phyloP scores from a whole-genome alignment of 208 protist species.

The Novymonas esmeraldas region DNA sequence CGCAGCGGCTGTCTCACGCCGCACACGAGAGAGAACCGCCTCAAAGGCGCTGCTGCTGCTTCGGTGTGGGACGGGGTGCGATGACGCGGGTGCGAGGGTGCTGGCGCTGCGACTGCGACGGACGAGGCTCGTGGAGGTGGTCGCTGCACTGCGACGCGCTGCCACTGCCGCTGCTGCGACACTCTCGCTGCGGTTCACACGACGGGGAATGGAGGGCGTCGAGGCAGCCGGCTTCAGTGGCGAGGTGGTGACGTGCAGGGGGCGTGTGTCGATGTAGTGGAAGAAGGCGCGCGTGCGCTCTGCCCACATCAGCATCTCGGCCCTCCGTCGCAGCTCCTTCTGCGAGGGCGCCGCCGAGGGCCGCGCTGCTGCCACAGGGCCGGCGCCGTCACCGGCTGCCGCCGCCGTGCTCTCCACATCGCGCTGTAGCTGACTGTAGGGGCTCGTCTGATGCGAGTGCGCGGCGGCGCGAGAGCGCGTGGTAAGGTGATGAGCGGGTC shows the following conservation, averaged over 20 bases:
- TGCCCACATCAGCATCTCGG: slow-evolving; percentile 51
- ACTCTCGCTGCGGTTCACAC: slow-evolving; percentile 10
- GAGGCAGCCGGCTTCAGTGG: slow-evolving; percentile 13
- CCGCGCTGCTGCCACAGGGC: background rate
- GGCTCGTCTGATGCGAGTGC: slow-evolving; percentile 21
- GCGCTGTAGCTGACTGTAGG: slow-evolving; percentile 35
- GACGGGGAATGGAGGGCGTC: background rate
- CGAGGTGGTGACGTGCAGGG: slow-evolving; percentile 41
- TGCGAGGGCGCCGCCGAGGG: slow-evolving; percentile 14
- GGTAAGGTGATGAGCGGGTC: slow-evolving; percentile 3
- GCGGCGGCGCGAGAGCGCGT: slow-evolving; percentile 3
- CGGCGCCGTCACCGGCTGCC: background rate
- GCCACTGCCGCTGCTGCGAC: background rate
- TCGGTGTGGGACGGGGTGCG: background rate
- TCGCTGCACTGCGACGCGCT: background rate
- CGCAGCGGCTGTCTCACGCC: slow-evolving; percentile 24
- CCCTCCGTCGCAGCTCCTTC: slow-evolving; percentile 26
- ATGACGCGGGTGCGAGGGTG: background rate
- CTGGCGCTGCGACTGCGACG: slow-evolving; percentile 23
- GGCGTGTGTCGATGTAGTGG: slow-evolving; percentile 59
- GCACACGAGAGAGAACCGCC: slow-evolving; percentile 30
- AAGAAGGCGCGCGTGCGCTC: slow-evolving; percentile 61
- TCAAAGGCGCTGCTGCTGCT: slow-evolving; percentile 25
- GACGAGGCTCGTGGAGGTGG: slow-evolving; percentile 28
- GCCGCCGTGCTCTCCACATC: slow-evolving; percentile 12